phyloP scores from a whole-genome alignment of 2,329 filamentous ascomycete species.

The Sclerotinia borealis region DNA sequence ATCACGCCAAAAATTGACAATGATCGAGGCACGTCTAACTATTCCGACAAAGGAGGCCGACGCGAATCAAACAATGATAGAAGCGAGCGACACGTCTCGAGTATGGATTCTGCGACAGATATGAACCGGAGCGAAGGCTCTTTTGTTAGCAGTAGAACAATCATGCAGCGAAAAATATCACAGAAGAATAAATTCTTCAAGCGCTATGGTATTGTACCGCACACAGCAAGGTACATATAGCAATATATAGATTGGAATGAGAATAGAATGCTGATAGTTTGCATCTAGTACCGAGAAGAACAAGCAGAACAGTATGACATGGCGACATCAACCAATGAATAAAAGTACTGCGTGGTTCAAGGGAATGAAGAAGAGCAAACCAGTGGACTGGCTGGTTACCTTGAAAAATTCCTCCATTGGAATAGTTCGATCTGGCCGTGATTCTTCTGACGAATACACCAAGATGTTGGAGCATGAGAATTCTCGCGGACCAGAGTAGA shows the following conservation, averaged over 20 bases:
- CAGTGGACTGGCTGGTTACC: background rate
- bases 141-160: background rate
- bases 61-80: background rate
- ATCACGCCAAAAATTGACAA: background rate
- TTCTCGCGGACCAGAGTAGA: background rate
- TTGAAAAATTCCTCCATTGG: background rate
- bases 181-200: background rate
- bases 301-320: background rate
- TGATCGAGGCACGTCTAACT: background rate
- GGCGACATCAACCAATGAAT: background rate
- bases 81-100: background rate
- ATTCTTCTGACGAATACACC: background rate
- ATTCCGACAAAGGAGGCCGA: background rate
- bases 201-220: background rate
- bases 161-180: background rate
- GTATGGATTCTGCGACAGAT: background rate
- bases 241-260: background rate
- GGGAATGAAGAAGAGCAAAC: background rate
- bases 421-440: background rate
- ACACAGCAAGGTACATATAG: background rate
- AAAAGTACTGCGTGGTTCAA: background rate
- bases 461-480: background rate
- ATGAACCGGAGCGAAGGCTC: background rate
- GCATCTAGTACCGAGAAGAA: background rate
- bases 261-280: background rate